These are phyloP conservation scores for Escallonia herrerae DNA, from an alignment of 129 eudicot genomes.

Conservation along the genomic window DNA sequence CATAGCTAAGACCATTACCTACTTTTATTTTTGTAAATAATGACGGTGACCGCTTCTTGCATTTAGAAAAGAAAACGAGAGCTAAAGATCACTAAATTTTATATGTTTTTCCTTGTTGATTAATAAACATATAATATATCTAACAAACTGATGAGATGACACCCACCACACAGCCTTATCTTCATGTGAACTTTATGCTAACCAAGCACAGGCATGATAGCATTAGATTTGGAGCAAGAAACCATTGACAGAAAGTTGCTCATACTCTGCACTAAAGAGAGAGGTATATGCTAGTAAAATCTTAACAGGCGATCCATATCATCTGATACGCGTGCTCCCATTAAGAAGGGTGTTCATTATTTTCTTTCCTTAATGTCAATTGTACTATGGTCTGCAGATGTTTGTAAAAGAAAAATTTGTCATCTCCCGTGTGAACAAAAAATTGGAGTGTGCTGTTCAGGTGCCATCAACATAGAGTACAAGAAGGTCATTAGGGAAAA, in stretches of 20 bases:
- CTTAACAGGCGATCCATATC: background rate
- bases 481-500: background rate
- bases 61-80: background rate
- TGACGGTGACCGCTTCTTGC: slow-evolving; percentile 1
- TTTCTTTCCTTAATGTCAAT: too few species aligned
- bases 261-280: background rate
- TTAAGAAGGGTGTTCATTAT: background rate
- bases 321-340: background rate
- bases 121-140: too few species aligned
- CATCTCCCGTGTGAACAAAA: background rate
- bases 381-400: too few species aligned
- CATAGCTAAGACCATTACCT: slow-evolving; percentile 9
- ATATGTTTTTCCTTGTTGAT: too few species aligned
- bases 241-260: background rate
- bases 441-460: background rate
- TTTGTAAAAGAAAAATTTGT: background rate
- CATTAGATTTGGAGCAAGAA: background rate
- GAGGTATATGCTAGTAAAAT: background rate
- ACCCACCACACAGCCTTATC: too few species aligned
- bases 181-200: too few species aligned
- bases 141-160: too few species aligned
- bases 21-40: slow-evolving; percentile 4
- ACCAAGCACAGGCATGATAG: too few species aligned
- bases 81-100: background rate
- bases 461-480: background rate